Evolutionary conservation across 225 moss, liverwort and hornwort species (phyloP), one percentile per base, ranked within the genome.

Genomic region (Asterella californica): DNA sequence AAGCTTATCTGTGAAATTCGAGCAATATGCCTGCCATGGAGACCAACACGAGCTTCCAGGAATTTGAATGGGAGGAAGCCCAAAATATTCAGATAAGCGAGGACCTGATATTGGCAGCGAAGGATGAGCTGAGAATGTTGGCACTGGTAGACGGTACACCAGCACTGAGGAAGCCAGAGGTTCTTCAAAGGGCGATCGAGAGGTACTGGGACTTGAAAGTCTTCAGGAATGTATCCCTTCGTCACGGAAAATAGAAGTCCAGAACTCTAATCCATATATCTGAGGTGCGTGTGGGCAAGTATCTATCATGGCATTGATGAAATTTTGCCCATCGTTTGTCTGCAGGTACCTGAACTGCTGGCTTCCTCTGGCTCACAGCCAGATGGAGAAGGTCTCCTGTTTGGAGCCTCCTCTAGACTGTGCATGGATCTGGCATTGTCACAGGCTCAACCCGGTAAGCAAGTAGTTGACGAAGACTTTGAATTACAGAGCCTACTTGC

Each of bases 381-480:
- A 59, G 29, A 72, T 72, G 72, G 38, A 49, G 0, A 69, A 77
- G 37, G 17, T 36, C 18, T 18, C 42, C 14, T 65, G 65, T 65
- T 47, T 88, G 9, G 22, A 79, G 34, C 88, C 85, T 34, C 88
- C 85, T 8, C 76, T 88, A 25, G 88, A 88, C 52, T 88, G 85
- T 83, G 82, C 81, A 30, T 88, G 88, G 88, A 83, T 88, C 29
- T 85, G 85, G 88, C 88, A 88, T 63, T 88, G 85, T 83, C 88
- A 88, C 71, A 83, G 79, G 71, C 83, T 88, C 46, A 88, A 83
- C 76, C 88, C 88, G 27, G 88, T 88, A 77, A 85, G 2, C 29
- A 15, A 5, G 27, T 53, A 17, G 30, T 52, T 25, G 49, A 53
- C 30, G 25, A 47, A 24, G 29, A 30, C 11, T 8, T 1, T 65